Percentiles rank a stretch among this genome's conserved stretches.
Evolutionary conservation across 352 stramenopile genomes (phyloP).

Genomic region (Globisporangium mamillatum): DNA sequence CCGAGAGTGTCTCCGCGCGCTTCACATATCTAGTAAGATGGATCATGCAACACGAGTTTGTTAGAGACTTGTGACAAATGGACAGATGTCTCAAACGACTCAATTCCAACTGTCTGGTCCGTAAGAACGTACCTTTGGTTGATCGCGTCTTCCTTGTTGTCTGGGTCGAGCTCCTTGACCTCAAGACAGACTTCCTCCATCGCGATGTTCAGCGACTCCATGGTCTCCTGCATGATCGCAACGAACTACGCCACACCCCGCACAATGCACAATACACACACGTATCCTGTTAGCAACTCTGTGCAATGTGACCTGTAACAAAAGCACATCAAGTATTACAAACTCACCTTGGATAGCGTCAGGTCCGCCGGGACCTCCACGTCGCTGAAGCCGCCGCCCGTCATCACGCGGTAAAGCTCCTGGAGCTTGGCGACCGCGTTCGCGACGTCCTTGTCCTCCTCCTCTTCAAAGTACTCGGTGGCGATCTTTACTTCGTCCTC

Average conservation of each 20-base stretch:
- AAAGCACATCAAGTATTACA: background rate
- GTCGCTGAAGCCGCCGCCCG: constrained; percentile 72
- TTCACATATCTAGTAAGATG: constrained; percentile 67
- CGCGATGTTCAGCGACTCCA: constrained; percentile 87
- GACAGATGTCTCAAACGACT: background rate
- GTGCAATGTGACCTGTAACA: background rate
- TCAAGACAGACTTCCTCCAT: constrained; percentile 89
- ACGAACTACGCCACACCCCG: constrained; percentile 47
- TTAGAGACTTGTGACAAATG: constrained; percentile 1
- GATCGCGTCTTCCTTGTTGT: constrained; percentile 89
- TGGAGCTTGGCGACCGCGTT: constrained; percentile 83
- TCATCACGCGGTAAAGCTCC: constrained; percentile 88
- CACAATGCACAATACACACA: constrained; percentile 4
- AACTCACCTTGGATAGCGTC: constrained; percentile 64
- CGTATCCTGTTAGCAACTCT: background rate
- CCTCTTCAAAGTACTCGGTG: constrained; percentile 87
- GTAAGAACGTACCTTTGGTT: constrained; percentile 58
- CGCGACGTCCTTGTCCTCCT: constrained; percentile 84
- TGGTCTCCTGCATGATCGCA: constrained; percentile 88
- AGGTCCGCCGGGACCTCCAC: constrained; percentile 81
- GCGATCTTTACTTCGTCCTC: constrained; percentile 85
- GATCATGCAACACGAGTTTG: background rate
- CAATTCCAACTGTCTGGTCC: background rate
- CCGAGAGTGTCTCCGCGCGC: constrained; percentile 77
- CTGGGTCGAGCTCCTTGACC: constrained; percentile 84